Conservation (phyloP, 2,329 filamentous ascomycete species). For the Penicillium paneum region DNA sequence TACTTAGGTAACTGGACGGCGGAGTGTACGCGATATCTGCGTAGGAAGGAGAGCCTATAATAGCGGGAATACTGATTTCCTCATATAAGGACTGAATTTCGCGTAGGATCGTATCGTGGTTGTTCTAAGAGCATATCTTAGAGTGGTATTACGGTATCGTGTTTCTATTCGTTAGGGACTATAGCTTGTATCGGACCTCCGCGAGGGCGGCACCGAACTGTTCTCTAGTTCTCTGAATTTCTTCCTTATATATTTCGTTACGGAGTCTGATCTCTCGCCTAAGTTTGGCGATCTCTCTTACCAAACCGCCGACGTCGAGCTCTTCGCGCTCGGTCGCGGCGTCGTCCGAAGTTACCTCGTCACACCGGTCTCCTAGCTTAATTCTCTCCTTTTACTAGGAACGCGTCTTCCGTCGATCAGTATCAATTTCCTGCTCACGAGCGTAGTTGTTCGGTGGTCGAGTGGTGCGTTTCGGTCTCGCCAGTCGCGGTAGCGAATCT, state of each 20-base stretch:
- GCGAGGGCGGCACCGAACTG: conserved; percentile 19
- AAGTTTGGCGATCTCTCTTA: conserved; percentile 22
- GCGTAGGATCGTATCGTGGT: conserved; percentile 18
- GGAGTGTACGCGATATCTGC: conserved; percentile 13
- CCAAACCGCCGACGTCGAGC: not conserved
- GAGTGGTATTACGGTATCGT: conserved; percentile 11
- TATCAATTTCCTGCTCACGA: conserved; percentile 11
- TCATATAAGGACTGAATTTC: not conserved
- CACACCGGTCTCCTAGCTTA: conserved; percentile 11
- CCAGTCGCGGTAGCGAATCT: no score
- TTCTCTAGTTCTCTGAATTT: conserved; percentile 20
- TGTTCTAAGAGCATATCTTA: conserved; percentile 13
- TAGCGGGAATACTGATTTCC: not conserved
- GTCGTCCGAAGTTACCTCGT: conserved; percentile 16
- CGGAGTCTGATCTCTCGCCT: conserved; percentile 21
- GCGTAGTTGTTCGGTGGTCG: no score
- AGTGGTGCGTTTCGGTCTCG: no score
- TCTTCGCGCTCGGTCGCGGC: conserved; percentile 15
- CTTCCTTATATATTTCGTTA: conserved; percentile 21
- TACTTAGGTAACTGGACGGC: conserved; percentile 17
- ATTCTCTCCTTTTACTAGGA: conserved; percentile 17
- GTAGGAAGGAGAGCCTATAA: not conserved
- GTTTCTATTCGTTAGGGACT: conserved; percentile 6
- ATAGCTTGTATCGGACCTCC: conserved; percentile 11
- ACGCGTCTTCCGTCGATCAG: conserved; percentile 14